phyloP scores from a whole-genome alignment of 2,329 filamentous ascomycete genomes.

The Xylariaceae sp. region DNA sequence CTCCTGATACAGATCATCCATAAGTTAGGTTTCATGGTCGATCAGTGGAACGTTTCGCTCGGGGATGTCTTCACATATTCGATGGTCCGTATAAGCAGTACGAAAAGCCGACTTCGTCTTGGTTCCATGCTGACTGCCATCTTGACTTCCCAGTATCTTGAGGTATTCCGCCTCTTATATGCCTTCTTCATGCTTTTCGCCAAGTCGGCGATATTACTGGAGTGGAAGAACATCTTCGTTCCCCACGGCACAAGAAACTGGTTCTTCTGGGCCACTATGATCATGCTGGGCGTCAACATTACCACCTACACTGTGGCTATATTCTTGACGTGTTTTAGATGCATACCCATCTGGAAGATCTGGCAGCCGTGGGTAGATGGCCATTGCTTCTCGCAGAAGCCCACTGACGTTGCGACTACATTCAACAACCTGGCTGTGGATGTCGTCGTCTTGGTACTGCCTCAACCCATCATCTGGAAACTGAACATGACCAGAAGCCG shows the following conservation, averaged over 20 bases:
- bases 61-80: slow-evolving; percentile 8
- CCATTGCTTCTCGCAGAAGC: slow-evolving; percentile 10
- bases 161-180: too few relatives aligned
- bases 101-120: too few relatives aligned
- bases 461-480: slow-evolving; percentile 9
- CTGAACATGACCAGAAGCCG: slow-evolving; percentile 4
- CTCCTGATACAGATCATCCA: too few relatives aligned
- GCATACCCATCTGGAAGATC: slow-evolving; percentile 10
- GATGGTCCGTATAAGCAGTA: slow-evolving; percentile 9
- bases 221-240: slow-evolving; percentile 14
- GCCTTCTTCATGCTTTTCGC: slow-evolving; percentile 6
- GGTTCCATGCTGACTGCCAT: too few relatives aligned
- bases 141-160: too few relatives aligned
- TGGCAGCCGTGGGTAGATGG: slow-evolving; percentile 12
- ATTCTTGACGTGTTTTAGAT: slow-evolving; percentile 7
- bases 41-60: slow-evolving; percentile 12
- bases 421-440: slow-evolving; percentile 10
- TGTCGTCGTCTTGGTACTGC: slow-evolving; percentile 7
- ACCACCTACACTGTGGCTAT: slow-evolving; percentile 8
- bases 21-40: slow-evolving; percentile 11
- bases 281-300: slow-evolving; percentile 5
- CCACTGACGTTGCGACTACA: slow-evolving; percentile 10
- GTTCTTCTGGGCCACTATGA: slow-evolving; percentile 12
- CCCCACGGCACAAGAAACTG: slow-evolving; percentile 9
- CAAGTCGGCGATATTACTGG: slow-evolving; percentile 13